Evolutionary conservation across 202 grass and related monocot species (phyloP).

Genomic region (Panicum hallii): DNA sequence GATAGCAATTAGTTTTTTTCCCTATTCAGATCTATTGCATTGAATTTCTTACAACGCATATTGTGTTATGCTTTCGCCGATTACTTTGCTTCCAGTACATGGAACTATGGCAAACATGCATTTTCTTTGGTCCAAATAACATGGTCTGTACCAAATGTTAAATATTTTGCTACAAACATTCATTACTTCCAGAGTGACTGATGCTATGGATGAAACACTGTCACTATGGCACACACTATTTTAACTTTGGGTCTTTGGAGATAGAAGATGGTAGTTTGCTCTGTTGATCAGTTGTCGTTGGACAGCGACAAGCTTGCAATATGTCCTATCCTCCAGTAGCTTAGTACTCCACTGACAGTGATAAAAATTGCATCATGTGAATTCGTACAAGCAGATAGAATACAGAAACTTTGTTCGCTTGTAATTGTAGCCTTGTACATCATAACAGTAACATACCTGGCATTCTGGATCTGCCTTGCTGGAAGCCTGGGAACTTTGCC

Average conservation of each 20-base stretch:
- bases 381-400: constrained; percentile 14
- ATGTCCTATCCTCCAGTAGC: neutral
- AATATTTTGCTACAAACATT: neutral
- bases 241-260: neutral
- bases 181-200: neutral
- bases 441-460: constrained; percentile 8
- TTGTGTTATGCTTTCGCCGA: neutral
- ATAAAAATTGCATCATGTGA: neutral
- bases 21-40: neutral
- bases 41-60: neutral
- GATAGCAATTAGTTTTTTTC: neutral
- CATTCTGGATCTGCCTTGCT: neutral
- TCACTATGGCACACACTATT: neutral
- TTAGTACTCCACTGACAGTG: neutral
- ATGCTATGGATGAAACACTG: constrained; percentile 2
- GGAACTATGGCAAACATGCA: neutral
- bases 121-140: neutral
- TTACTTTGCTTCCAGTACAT: neutral
- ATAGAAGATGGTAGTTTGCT: neutral
- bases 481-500: neutral
- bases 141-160: neutral
- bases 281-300: neutral
- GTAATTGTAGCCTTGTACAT: neutral
- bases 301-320: neutral
- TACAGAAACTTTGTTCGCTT: neutral